These are phyloP conservation scores for Globisporangium viniferum DNA, from an alignment of 352 stramenopile genomes.

Conservation along the genomic window DNA sequence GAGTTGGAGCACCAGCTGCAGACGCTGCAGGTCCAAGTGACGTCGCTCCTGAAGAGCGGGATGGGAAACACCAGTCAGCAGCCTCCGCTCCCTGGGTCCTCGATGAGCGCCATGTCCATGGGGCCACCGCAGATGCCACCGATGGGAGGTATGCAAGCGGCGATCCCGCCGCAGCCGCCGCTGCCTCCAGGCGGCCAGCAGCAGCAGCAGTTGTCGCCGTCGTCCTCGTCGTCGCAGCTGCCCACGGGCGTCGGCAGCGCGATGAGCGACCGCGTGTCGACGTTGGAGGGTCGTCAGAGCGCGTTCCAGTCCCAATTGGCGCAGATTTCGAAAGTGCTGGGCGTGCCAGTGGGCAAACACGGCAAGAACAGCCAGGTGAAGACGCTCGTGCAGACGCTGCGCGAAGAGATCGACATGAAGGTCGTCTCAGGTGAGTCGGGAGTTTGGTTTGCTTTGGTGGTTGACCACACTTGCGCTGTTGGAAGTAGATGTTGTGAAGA, in stretches of 20 bases:
- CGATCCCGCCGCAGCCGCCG: slow-evolving; percentile 16
- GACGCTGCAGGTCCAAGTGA: slow-evolving; percentile 44
- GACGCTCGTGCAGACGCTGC: slow-evolving; percentile 67
- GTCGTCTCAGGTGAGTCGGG: slow-evolving; percentile 31
- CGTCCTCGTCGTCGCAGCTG: slow-evolving; percentile 11
- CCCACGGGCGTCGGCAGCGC: slow-evolving; percentile 24
- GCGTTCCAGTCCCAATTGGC: slow-evolving; percentile 80
- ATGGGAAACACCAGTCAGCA: slow-evolving; percentile 18
- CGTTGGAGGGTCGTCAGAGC: slow-evolving; percentile 68
- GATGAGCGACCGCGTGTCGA: slow-evolving; percentile 71
- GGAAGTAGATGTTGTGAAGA: not conserved
- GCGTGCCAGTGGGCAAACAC: slow-evolving; percentile 61
- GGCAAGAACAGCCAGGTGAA: slow-evolving; percentile 69
- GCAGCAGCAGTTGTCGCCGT: slow-evolving; percentile 12
- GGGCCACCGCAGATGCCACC: not conserved
- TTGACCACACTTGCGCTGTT: not conserved
- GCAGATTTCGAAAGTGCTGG: slow-evolving; percentile 71
- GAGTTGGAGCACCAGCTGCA: slow-evolving; percentile 51
- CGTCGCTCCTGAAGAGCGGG: slow-evolving; percentile 9
- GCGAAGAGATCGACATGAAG: slow-evolving; percentile 69
- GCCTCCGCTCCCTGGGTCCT: slow-evolving; percentile 11
- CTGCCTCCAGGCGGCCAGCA: slow-evolving; percentile 17
- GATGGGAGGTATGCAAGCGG: not conserved
- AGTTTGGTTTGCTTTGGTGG: not conserved
- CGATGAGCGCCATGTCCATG: slow-evolving; percentile 2